Evolutionary conservation across 306 rosid species (phyloP), one percentile per base, ranked within the genome.

Genomic region (Phaseolus lunatus): DNA sequence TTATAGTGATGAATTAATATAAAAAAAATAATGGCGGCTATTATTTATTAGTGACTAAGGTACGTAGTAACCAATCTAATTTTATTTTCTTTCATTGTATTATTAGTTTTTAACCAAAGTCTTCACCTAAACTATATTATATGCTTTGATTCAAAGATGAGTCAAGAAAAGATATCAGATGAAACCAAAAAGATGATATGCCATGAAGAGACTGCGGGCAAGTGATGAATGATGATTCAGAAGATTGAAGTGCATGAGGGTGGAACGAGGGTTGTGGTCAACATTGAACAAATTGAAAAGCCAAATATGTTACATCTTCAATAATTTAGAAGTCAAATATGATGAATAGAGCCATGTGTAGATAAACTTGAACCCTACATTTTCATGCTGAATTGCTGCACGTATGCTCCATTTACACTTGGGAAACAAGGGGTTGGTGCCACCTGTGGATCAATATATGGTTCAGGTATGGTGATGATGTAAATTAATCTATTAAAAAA

Each of bases 141-240:
- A 62, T 47, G 9, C 6, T 27, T 59, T 45, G 0, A 75, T 29
- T 47, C 48, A 27, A 45, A 70, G 24, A 70, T 16, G 65, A 69
- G 81, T 76, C 78, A 81, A 76, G n/a, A 61, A 68, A 62, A 57
- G 65, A n/a, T 50, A 47, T 61, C 45, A 47, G 6, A 22, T 56
- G 1, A 50, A 64, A 39, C 26, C 43, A 64, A 35, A 18, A 48
- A 19, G 7, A 37, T 2, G 7, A 15, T 24, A 35, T 7, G 43
- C 8, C 15, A n/a, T 16, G 10, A n/a, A 23, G 33, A 67, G 64
- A 45, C 70, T 59, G 64, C 37, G 27, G 52, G 5, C 3, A 69
- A 47, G 43, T 78, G 26, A 19, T n/a, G 20, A 70, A 19, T 52
- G 49, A 50, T 72, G 41, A 75, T 47, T 49, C 18, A 15, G 44